Evolutionary conservation across 371 early-diverging fungal species (phyloP), one percentile per base, ranked within the genome.

Genomic region (Rhizopus microsporus): DNA sequence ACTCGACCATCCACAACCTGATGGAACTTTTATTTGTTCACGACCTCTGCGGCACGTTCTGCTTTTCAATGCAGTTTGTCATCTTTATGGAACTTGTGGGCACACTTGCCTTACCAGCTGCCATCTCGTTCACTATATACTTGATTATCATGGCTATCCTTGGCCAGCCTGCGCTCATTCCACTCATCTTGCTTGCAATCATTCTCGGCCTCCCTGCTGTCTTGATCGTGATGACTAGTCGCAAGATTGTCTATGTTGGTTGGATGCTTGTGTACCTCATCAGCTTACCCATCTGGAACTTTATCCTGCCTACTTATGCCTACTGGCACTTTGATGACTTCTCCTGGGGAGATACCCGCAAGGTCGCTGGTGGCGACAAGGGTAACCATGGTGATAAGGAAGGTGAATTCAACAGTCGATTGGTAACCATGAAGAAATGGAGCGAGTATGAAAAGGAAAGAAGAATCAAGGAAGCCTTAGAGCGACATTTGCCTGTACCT

Each of bases 301-400:
- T 97, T 62, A 82, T 94, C 55, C 78, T 99, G 40, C 99, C 99
- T 0, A 74, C 91, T 0, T 99, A 99, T 77, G 91, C 98, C 10
- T 95, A 91, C 79, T 99, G 99, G 99, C 95, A 97, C 71, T 96
- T 99, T 80, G 99, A 99, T 72, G 98, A 99, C 75, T 98, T 99
- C 66, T 89, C 92, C 5, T 99, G 99, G 97, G 96, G 97, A 37
- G 92, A 94, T 67, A 97, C 97, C 8, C 85, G 95, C 49, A 91
- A 93, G 70, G 90, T 95, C 1, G 89, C 83, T 42, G 93, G 96
- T 37, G 83, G 62, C 33, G 43, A 60, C 29, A 92, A 85, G 7
- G 63, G 52, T 9, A 83, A 82, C 32, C 91, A 91, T 67, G 90
- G 86, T 29, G 80, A 84, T 40, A 81, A 83, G 16, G 87, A 81